phyloP scores from a whole-genome alignment of 176 grass and related monocot species.

The Avena insularis region DNA sequence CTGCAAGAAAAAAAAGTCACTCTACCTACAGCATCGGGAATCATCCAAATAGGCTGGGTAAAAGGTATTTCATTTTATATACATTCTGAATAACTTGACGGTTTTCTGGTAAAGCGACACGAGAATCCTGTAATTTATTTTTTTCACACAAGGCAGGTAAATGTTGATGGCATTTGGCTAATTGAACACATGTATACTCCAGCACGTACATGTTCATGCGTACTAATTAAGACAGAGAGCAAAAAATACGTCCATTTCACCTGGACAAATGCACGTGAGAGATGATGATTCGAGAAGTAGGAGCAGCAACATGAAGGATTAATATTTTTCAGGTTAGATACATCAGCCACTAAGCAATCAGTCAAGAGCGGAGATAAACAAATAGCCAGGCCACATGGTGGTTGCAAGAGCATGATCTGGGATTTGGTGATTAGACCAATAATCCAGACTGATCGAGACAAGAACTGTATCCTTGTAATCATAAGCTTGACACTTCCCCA shows the following conservation, averaged over 20 bases:
- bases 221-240: background rate
- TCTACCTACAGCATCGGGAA: background rate
- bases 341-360: conserved; percentile 1
- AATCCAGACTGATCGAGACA: background rate
- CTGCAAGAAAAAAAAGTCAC: no score
- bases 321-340: conserved; percentile 16
- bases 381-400: conserved; percentile 24
- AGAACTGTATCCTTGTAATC: conserved; percentile 8
- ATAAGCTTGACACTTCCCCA: background rate
- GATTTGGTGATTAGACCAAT: conserved; percentile 37
- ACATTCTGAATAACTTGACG: background rate
- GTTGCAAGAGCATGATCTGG: background rate
- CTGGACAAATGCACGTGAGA: background rate
- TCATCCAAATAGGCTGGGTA: background rate
- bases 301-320: background rate
- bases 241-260: conserved; percentile 14
- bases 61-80: background rate
- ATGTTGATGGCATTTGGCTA: background rate
- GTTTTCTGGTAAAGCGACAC: conserved; percentile 11
- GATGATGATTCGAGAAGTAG: conserved; percentile 10
- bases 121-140: conserved; percentile 39
- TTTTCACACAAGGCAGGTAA: background rate
- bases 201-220: background rate
- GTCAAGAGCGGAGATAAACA: conserved; percentile 29
- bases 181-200: conserved; percentile 1